Percentiles rank a stretch among this genome's conserved stretches.
These are phyloP conservation scores for Exophiala lecanii-corni DNA, from an alignment of 2,329 filamentous ascomycete genomes.

Conservation along the genomic window DNA sequence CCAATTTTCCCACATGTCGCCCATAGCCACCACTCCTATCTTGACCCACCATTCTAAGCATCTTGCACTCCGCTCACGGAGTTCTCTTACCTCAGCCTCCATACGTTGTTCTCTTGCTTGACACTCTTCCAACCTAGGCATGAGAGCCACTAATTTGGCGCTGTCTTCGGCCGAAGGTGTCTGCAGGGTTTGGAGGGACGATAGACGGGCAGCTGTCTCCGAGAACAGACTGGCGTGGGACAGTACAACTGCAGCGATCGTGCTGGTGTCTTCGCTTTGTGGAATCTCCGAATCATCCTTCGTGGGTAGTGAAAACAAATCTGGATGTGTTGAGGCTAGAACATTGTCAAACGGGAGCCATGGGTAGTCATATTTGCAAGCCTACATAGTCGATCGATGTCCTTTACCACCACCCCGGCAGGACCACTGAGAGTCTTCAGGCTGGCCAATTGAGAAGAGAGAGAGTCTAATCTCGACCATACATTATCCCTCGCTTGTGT, in stretches of 20 bases:
- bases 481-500: slow-evolving; percentile 36
- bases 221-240: slow-evolving; percentile 44
- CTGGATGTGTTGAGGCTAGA: slow-evolving; percentile 10
- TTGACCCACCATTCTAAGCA: slow-evolving; percentile 70
- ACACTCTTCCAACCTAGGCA: slow-evolving; percentile 38
- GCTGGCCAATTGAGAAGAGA: slow-evolving; percentile 37
- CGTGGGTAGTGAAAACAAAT: slow-evolving; percentile 17
- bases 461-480: slow-evolving; percentile 34
- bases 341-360: not conserved
- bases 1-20: slow-evolving; percentile 65
- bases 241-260: slow-evolving; percentile 34
- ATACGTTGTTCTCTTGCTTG: slow-evolving; percentile 36
- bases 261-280: slow-evolving; percentile 26
- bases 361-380: not conserved
- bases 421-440: slow-evolving; percentile 33
- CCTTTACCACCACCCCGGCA: slow-evolving; percentile 31
- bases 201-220: slow-evolving; percentile 44
- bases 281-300: not conserved
- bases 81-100: slow-evolving; percentile 36
- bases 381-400: slow-evolving; percentile 41
- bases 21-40: slow-evolving; percentile 62
- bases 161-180: slow-evolving; percentile 41
- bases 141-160: slow-evolving; percentile 38
- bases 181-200: slow-evolving; percentile 45
- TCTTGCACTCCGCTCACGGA: slow-evolving; percentile 41